Conservation (phyloP, 2,329 filamentous ascomycete genomes). For the Pestalotiopsis sp. region DNA sequence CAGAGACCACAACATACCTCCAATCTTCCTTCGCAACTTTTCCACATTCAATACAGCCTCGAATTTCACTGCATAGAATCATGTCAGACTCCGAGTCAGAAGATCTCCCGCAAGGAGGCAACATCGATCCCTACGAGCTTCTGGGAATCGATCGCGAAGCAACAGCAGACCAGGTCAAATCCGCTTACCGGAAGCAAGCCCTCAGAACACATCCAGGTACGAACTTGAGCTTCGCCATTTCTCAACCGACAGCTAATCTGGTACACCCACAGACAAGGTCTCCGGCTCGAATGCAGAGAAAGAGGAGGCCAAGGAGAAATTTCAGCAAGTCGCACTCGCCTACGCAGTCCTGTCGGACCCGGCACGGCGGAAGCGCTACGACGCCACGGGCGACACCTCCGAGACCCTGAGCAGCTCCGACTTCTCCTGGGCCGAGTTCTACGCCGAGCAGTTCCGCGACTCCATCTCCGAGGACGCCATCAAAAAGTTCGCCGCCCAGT, state of each 20-base stretch:
- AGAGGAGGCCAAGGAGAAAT: conserved; percentile 74
- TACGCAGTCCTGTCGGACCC: conserved; percentile 91
- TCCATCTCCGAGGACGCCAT: conserved; percentile 77
- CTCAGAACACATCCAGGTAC: conserved; percentile 84
- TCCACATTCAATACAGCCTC: no score
- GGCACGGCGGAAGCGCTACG: conserved; percentile 80
- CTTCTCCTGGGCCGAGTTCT: conserved; percentile 92
- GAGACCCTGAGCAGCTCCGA: conserved; percentile 78
- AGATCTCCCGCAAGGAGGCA: conserved; percentile 58
- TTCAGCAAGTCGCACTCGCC: conserved; percentile 91
- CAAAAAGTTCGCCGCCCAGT: conserved; percentile 73
- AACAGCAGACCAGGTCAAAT: conserved; percentile 80
- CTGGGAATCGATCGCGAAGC: conserved; percentile 73
- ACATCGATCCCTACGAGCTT: conserved; percentile 77
- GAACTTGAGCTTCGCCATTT: not conserved
- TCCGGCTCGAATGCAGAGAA: conserved; percentile 70
- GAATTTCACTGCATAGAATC: not conserved
- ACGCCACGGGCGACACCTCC: conserved; percentile 85
- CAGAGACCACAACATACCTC: not conserved
- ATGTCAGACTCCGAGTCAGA: conserved; percentile 45
- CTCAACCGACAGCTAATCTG: no score
- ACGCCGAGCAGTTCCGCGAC: conserved; percentile 79
- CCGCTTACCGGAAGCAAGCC: conserved; percentile 88
- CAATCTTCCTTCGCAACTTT: not conserved
- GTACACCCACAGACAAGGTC: conserved; percentile 69